Conservation (phyloP, 257 asterid species). For the Solanum bukasovii region DNA sequence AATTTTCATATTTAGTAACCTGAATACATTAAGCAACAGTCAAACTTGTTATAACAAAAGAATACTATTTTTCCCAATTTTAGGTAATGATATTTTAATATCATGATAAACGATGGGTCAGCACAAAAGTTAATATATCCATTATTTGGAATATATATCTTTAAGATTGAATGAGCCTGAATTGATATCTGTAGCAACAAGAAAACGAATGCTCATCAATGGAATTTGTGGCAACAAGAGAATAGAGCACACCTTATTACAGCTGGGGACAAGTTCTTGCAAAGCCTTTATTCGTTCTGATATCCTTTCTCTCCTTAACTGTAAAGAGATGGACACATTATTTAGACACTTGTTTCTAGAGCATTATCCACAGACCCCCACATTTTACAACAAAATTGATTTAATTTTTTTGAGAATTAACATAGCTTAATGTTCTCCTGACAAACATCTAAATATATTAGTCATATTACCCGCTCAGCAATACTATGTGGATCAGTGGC, state of each 20-base stretch:
- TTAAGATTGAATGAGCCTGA: not conserved
- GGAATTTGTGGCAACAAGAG: not conserved
- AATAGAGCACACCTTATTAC: slow-evolving; percentile 49
- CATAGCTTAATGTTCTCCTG: not conserved
- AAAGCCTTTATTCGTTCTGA: slow-evolving; percentile 75
- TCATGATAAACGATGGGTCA: not conserved
- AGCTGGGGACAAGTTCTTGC: slow-evolving; percentile 82
- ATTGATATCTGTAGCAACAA: not conserved
- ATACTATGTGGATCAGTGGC: slow-evolving; percentile 23
- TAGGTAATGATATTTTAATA: not conserved
- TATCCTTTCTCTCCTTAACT: slow-evolving; percentile 76
- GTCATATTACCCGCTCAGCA: slow-evolving; percentile 54
- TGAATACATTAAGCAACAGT: not conserved
- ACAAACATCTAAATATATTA: not conserved
- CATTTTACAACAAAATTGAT: not conserved
- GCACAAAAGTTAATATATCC: not conserved
- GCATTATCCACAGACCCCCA: not conserved
- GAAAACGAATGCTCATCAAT: not conserved
- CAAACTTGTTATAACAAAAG: not conserved
- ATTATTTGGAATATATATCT: not conserved
- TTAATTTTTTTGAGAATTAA: not conserved
- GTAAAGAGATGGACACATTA: slow-evolving; percentile 13
- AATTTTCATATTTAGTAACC: not conserved
- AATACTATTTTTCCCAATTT: not conserved
- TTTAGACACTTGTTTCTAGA: not conserved